A percentile compares a stretch with the other conserved stretches of the same genome.
phyloP scores from a whole-genome alignment of 2,329 filamentous ascomycete species.

The Fusarium sp. region DNA sequence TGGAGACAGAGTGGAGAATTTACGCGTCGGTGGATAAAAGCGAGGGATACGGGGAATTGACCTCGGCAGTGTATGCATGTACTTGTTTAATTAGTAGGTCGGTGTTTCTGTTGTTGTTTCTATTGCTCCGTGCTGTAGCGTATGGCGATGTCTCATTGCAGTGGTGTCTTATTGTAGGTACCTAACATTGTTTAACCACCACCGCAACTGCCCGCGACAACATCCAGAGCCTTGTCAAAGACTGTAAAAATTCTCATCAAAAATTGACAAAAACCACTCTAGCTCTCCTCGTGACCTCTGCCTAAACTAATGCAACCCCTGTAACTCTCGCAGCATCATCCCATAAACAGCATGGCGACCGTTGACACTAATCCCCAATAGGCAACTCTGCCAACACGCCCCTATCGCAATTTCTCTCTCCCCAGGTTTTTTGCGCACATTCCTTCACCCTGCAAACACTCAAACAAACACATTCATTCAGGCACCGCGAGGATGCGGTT shows the following conservation, averaged over 20 bases:
- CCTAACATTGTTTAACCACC: no score
- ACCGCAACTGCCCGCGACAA: neutral
- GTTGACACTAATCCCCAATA: neutral
- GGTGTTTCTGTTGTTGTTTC: neutral
- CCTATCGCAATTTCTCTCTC: slow-evolving; percentile 12
- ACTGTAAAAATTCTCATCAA: neutral
- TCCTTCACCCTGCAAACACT: neutral
- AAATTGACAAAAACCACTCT: neutral
- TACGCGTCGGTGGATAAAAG: neutral
- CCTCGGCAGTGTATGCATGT: neutral
- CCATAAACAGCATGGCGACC: slow-evolving; percentile 14
- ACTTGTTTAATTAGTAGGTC: no score
- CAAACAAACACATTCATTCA: slow-evolving; percentile 14
- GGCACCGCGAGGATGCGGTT: slow-evolving; percentile 36
- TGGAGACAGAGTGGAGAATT: neutral
- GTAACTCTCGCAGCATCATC: slow-evolving; percentile 28
- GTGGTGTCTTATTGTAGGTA: no score
- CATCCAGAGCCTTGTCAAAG: neutral
- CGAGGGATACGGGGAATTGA: neutral
- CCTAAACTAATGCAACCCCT: slow-evolving; percentile 3
- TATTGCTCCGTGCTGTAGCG: neutral
- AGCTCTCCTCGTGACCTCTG: neutral
- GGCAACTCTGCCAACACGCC: neutral
- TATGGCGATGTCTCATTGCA: neutral
- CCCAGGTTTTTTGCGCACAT: neutral